Conservation (phyloP, 306 rosid genomes). For the Fragaria iinumae region DNA sequence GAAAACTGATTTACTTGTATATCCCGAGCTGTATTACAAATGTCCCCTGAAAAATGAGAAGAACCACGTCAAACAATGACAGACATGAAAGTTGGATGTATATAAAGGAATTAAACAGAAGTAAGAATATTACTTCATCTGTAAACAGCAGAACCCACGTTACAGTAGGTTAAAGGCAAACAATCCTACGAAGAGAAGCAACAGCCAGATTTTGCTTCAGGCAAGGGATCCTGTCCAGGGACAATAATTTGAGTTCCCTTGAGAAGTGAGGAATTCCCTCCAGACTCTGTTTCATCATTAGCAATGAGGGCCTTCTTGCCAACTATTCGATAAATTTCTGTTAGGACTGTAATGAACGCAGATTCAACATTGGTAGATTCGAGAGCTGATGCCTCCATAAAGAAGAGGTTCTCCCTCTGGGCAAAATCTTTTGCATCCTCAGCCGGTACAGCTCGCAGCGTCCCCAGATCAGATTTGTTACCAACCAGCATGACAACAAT, state of each 20-base stretch:
- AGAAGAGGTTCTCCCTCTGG: constrained; percentile 68
- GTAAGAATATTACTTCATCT: constrained; percentile 28
- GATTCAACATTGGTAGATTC: constrained; percentile 81
- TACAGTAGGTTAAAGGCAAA: constrained; percentile 14
- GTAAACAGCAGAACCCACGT: constrained; percentile 18
- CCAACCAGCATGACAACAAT: constrained; percentile 85
- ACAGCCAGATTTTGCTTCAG: constrained; percentile 49
- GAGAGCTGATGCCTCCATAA: constrained; percentile 91
- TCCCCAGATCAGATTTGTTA: constrained; percentile 78
- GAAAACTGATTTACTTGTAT: constrained; percentile 4
- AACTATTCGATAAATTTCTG: constrained; percentile 64
- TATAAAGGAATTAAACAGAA: constrained; percentile 1
- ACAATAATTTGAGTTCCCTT: constrained; percentile 61
- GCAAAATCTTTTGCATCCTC: constrained; percentile 82
- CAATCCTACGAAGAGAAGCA: constrained; percentile 50
- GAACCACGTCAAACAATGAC: constrained; percentile 17
- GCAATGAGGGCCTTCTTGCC: constrained; percentile 64
- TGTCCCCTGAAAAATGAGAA: constrained; percentile 9
- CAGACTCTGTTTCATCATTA: constrained; percentile 50
- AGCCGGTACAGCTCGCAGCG: constrained; percentile 62
- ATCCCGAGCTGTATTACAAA: background rate
- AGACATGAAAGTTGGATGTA: background rate
- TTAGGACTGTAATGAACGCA: constrained; percentile 72
- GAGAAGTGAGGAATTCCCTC: constrained; percentile 63
- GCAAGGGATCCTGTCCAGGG: constrained; percentile 50